These are phyloP conservation scores for Colletotrichum gigasporum DNA, from an alignment of 2,329 filamentous ascomycete genomes.

Conservation along the genomic window DNA sequence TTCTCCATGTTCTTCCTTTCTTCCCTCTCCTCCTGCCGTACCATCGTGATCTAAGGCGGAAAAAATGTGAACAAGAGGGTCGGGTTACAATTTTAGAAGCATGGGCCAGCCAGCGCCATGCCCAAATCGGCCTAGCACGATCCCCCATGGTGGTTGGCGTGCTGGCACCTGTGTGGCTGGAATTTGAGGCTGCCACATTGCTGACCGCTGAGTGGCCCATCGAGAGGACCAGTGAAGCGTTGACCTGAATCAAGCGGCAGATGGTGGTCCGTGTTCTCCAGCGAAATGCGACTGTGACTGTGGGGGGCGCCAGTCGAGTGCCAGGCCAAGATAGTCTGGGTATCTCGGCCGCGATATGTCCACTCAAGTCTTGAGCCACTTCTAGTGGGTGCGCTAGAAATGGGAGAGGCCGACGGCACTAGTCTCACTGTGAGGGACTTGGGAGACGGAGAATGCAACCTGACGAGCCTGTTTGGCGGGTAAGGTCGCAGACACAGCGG, in stretches of 20 bases:
- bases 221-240: conserved; percentile 14
- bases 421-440: conserved; percentile 19
- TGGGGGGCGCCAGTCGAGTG: no score
- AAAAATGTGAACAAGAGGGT: conserved; percentile 11
- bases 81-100: conserved; percentile 15
- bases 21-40: conserved; percentile 3
- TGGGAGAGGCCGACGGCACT: conserved; percentile 5
- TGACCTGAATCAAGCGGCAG: conserved; percentile 10
- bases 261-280: conserved; percentile 25
- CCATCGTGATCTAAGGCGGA: not conserved
- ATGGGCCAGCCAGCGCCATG: conserved; percentile 7
- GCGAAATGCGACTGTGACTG: conserved; percentile 22
- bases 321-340: conserved; percentile 8
- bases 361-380: conserved; percentile 10
- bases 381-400: conserved; percentile 21
- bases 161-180: conserved; percentile 23
- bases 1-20: conserved; percentile 6
- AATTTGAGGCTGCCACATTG: conserved; percentile 21
- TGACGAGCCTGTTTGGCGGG: conserved; percentile 26
- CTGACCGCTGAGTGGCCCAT: conserved; percentile 11
- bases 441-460: conserved; percentile 13
- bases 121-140: conserved; percentile 19
- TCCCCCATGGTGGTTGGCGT: conserved; percentile 8
- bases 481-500: not conserved
- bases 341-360: conserved; percentile 17